Evolutionary conservation across 2,329 filamentous ascomycete genomes (phyloP), one percentile per base, ranked within the genome.

Genomic region (Xylaria sp.): DNA sequence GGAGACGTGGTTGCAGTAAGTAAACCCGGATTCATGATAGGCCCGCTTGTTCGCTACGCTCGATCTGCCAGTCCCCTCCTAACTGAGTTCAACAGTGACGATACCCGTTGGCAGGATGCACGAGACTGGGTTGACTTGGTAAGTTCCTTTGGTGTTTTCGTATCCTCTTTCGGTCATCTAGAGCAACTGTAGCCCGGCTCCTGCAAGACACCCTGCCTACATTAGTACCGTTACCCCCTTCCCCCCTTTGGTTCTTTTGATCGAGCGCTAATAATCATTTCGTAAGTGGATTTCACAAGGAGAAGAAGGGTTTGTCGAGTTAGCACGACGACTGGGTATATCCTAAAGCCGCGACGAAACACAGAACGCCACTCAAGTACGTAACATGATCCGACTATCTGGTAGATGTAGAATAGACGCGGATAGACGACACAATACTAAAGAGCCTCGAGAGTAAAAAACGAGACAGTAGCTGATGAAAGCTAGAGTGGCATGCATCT

Each of bases 91-190:
- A 3, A 20, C 22, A 65, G 61, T 15, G 85, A 87, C 5, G 79
- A 86, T 27, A 80, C 86, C 29, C 80, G 82, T 42, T 84, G 86
- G 69, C 80, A 81, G 45, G 82, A 84, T 59, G 83, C 85, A 22
- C 86, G 84, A 64, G 83, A 79, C 1, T 91, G 87, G 84, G 89
- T 92, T 10, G 90, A 93, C 77, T 74, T 91, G 54, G 68, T 70
- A 63, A 58, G 66, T 4, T 25, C n/a, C n/a, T 63, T 59, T 42
- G 22, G 39, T 50, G 29, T 49, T 31, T 25, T 17, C 39, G 1
- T 27, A 15, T 56, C 51, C 33, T 13, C 5, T 58, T 38, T 5
- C 27, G 13, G 15, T 33, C 44, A 42, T 42, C 39, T 27, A 5
- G 61, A 55, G 47, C 31, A 27, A 33, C 15, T 31, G 15, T 27